Percentiles rank a stretch among this genome's conserved stretches.
Conservation (phyloP, 2,329 filamentous ascomycete genomes). For the Colletotrichum eremochloae region DNA sequence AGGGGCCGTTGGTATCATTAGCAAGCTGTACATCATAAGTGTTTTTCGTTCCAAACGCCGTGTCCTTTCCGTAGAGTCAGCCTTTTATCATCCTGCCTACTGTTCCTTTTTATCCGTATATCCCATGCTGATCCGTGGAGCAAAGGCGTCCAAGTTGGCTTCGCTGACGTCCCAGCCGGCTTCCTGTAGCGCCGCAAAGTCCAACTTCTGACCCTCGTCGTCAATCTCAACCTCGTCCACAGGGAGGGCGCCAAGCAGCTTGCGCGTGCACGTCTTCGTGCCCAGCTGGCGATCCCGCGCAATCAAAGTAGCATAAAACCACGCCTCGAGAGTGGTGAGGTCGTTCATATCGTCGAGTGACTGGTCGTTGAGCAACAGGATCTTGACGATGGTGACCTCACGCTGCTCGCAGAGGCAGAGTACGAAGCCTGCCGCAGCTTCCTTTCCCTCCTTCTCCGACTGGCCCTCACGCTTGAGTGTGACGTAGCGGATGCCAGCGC, state of each 20-base stretch:
- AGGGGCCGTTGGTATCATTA: slow-evolving; percentile 6
- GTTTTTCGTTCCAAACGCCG: neutral
- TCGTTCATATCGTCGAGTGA: neutral
- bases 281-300: neutral
- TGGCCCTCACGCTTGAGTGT: neutral
- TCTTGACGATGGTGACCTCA: slow-evolving; percentile 12
- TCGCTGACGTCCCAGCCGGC: slow-evolving; percentile 11
- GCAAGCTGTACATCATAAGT: slow-evolving; percentile 2
- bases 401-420: slow-evolving; percentile 11
- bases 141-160: slow-evolving; percentile 10
- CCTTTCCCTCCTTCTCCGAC: neutral
- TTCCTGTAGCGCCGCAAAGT: neutral
- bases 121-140: slow-evolving; percentile 8
- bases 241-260: neutral
- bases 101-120: slow-evolving; percentile 6
- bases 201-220: neutral
- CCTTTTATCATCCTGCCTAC: neutral
- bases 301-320: slow-evolving; percentile 15
- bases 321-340: neutral
- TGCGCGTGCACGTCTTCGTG: neutral
- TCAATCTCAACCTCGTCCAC: neutral
- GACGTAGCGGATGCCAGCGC: slow-evolving; percentile 2
- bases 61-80: neutral
- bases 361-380: slow-evolving; percentile 26
- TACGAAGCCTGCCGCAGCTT: neutral